phyloP scores from a whole-genome alignment of 148 eudicot species.

The Silene latifolia region DNA sequence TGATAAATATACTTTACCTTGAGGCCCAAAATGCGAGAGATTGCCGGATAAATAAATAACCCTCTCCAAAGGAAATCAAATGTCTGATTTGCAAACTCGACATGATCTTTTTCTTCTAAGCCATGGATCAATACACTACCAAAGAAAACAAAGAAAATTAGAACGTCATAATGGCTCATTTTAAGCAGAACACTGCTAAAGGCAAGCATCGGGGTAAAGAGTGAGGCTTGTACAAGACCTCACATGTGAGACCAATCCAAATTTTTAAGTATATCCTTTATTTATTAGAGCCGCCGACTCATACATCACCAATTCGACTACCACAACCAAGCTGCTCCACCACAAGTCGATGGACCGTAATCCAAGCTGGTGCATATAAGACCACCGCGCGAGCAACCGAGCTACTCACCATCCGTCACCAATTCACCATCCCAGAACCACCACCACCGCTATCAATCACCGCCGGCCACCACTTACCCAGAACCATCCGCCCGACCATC shows the following conservation, averaged over 20 bases:
- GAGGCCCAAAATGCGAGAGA: not conserved
- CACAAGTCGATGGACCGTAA: too few species aligned
- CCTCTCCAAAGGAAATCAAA: slow-evolving; percentile 31
- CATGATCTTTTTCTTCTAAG: slow-evolving; percentile 78
- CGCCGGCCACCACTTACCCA: too few species aligned
- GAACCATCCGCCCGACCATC: too few species aligned
- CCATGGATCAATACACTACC: slow-evolving; percentile 98
- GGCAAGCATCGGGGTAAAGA: not conserved
- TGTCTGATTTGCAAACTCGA: slow-evolving; percentile 86
- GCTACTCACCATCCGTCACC: too few species aligned
- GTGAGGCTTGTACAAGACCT: not conserved
- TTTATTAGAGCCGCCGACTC: too few species aligned
- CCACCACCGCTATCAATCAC: too few species aligned
- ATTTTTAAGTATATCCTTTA: too few species aligned
- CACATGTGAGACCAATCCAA: not conserved
- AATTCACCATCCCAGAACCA: too few species aligned
- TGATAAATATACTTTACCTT: slow-evolving; percentile 11
- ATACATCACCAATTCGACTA: too few species aligned
- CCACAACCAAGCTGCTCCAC: too few species aligned
- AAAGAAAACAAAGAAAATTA: slow-evolving; percentile 5
- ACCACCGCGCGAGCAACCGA: too few species aligned
- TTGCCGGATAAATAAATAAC: not conserved
- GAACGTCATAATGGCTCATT: not conserved
- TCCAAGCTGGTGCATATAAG: too few species aligned
- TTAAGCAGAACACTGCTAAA: not conserved